A percentile compares a stretch with the other conserved stretches of the same genome.
Conservation (phyloP, 768 basidiomycete species). For the Leucocoprinus birnbaumii region DNA sequence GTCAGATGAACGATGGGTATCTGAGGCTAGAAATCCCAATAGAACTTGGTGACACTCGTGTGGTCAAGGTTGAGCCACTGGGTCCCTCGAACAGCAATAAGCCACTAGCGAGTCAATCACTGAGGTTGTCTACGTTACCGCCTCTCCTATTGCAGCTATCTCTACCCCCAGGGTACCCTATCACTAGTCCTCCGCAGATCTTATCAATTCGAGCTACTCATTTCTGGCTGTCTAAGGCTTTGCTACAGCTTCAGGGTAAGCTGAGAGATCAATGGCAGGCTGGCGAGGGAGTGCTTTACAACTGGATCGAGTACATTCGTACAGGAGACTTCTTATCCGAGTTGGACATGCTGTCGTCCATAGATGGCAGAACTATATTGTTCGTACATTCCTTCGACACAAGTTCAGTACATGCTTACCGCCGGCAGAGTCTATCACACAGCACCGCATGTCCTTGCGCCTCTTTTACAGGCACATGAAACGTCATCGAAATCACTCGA, state of each 20-base stretch:
- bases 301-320: slow-evolving; percentile 71
- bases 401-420: background rate
- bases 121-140: slow-evolving; percentile 53
- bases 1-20: slow-evolving; percentile 30
- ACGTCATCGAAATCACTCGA: slow-evolving; percentile 38
- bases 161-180: slow-evolving; percentile 55
- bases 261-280: slow-evolving; percentile 59
- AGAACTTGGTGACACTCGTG: slow-evolving; percentile 46
- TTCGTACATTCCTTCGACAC: slow-evolving; percentile 4
- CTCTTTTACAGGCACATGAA: slow-evolving; percentile 49
- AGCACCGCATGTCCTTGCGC: slow-evolving; percentile 49
- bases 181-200: slow-evolving; percentile 49
- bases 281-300: slow-evolving; percentile 61
- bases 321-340: slow-evolving; percentile 59
- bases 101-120: slow-evolving; percentile 12
- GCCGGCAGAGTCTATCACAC: slow-evolving; percentile 49
- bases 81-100: slow-evolving; percentile 7
- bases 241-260: slow-evolving; percentile 30
- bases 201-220: slow-evolving; percentile 52
- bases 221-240: slow-evolving; percentile 51
- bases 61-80: slow-evolving; percentile 33
- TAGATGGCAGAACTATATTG: slow-evolving; percentile 28
- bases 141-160: slow-evolving; percentile 56
- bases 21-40: slow-evolving; percentile 66
- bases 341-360: slow-evolving; percentile 33